Evolutionary conservation across 495 filamentous ascomycete genomes (phyloP).

Genomic region (Podospora didyma): DNA sequence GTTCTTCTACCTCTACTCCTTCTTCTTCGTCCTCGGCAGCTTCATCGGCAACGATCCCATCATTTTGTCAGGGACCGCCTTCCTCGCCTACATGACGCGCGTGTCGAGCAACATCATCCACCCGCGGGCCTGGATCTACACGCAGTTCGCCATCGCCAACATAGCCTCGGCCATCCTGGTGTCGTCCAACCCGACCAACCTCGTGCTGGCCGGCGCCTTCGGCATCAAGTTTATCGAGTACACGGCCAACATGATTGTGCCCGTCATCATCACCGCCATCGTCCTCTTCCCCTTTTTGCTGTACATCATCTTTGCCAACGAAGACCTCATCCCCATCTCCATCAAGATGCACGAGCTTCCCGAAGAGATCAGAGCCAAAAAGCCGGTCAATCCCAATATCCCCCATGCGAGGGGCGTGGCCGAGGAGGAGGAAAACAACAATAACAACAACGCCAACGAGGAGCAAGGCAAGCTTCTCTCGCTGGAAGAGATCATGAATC

Average conservation of each 20-base stretch:
- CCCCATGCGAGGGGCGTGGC: constrained; percentile 54
- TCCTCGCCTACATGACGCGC: constrained; percentile 67
- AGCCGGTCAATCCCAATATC: constrained; percentile 65
- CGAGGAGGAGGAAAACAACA: constrained; percentile 47
- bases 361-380: constrained; percentile 46
- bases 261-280: constrained; percentile 58
- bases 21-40: constrained; percentile 62
- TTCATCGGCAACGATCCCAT: constrained; percentile 70
- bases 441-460: constrained; percentile 33
- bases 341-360: constrained; percentile 64
- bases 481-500: constrained; percentile 67
- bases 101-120: constrained; percentile 65
- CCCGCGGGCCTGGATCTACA: constrained; percentile 63
- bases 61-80: constrained; percentile 64
- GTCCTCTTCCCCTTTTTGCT: constrained; percentile 61
- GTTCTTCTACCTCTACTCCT: constrained; percentile 64
- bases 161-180: constrained; percentile 66
- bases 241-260: constrained; percentile 67
- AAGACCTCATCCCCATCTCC: constrained; percentile 55
- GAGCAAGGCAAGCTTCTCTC: constrained; percentile 51
- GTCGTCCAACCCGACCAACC: constrained; percentile 67
- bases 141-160: constrained; percentile 65
- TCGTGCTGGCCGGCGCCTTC: constrained; percentile 67
- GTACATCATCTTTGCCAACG: constrained; percentile 58
- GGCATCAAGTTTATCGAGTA: constrained; percentile 62